Conservation (phyloP, 116 monocot species). For the Posidonia oceanica region DNA sequence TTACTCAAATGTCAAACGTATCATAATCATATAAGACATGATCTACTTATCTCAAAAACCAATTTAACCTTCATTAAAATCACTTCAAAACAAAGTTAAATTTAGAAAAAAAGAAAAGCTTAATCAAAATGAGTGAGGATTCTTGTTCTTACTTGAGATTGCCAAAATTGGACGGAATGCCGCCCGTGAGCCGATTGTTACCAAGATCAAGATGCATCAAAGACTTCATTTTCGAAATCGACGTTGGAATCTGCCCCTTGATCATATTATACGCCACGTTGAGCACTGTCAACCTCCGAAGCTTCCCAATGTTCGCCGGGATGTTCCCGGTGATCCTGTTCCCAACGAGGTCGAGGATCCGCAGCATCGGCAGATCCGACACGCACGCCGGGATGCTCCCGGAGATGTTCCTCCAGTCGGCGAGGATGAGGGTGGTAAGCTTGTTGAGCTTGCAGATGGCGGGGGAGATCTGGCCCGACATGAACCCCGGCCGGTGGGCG, state of each 20-base stretch:
- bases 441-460: constrained; percentile 52
- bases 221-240: constrained; percentile 28
- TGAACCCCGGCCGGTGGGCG: constrained; percentile 35
- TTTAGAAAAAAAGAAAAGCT: not conserved
- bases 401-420: constrained; percentile 80
- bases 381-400: constrained; percentile 69
- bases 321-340: constrained; percentile 53
- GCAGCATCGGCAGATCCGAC: constrained; percentile 42
- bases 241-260: constrained; percentile 34
- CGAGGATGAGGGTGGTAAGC: constrained; percentile 57
- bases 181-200: constrained; percentile 44
- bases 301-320: constrained; percentile 33
- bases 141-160: constrained; percentile 11
- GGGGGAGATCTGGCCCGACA: constrained; percentile 56
- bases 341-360: constrained; percentile 61
- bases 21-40: too few relatives aligned
- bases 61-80: too few relatives aligned
- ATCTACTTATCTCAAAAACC: too few relatives aligned
- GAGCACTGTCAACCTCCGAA: constrained; percentile 44
- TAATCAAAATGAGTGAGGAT: not conserved
- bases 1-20: too few relatives aligned
- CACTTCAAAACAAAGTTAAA: not conserved
- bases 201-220: constrained; percentile 64
- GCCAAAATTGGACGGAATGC: constrained; percentile 38
- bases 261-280: constrained; percentile 68